These are phyloP conservation scores for Oryza officinalis DNA, from an alignment of 176 grass and related monocot species.

Conservation along the genomic window DNA sequence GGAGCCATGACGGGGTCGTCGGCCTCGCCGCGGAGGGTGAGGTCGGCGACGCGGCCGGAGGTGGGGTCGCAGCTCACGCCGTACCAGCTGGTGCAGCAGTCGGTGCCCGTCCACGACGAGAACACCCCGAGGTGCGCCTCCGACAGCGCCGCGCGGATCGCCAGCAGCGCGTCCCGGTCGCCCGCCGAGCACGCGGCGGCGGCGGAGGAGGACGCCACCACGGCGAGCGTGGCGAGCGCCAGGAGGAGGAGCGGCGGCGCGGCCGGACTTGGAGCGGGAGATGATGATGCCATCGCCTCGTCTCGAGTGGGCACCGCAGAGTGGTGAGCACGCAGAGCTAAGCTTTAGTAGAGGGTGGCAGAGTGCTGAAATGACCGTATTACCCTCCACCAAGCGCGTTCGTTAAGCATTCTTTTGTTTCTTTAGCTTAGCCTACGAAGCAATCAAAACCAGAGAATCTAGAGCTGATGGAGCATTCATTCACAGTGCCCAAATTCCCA, in stretches of 20 bases:
- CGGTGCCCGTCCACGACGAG: constrained; percentile 64
- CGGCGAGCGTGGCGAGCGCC: background rate
- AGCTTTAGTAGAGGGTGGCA: constrained; percentile 24
- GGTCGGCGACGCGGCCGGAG: constrained; percentile 63
- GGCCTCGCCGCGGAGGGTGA: constrained; percentile 83
- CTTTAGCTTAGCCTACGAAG: background rate
- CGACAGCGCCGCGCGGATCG: constrained; percentile 70
- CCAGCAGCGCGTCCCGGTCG: constrained; percentile 63
- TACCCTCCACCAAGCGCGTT: constrained; percentile 24
- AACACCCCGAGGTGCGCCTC: constrained; percentile 79
- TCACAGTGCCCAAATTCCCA: background rate
- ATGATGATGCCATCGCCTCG: constrained; percentile 34
- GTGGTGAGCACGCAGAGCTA: constrained; percentile 23
- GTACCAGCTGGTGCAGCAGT: constrained; percentile 91
- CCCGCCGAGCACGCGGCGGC: constrained; percentile 23
- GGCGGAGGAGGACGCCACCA: background rate
- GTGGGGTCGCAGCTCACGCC: constrained; percentile 87
- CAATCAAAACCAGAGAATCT: background rate
- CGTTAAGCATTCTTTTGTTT: background rate
- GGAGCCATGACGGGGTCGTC: constrained; percentile 70
- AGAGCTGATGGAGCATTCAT: background rate
- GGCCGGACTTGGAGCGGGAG: constrained; percentile 5
- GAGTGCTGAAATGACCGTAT: constrained; percentile 32
- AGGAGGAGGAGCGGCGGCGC: constrained; percentile 29
- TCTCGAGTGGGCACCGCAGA: background rate